Percentiles rank a stretch among this genome's conserved stretches.
phyloP scores from a whole-genome alignment of 2,329 filamentous ascomycete species.

The Samsoniella hepiali region DNA sequence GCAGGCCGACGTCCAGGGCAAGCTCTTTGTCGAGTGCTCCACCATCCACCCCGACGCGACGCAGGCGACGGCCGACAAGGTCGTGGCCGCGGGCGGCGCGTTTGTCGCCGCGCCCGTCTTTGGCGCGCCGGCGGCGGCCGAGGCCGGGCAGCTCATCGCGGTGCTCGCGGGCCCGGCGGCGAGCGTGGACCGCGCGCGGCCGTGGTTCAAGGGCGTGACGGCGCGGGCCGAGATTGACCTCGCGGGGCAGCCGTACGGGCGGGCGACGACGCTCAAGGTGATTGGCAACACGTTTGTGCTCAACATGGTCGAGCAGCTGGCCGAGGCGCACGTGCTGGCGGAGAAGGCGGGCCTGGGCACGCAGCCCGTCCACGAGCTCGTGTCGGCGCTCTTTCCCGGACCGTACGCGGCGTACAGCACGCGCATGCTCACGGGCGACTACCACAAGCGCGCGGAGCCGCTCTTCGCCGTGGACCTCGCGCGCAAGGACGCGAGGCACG shows the following conservation, averaged over 20 bases:
- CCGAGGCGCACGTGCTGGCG: conserved; percentile 73
- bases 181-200: conserved; percentile 61
- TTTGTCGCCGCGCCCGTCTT: conserved; percentile 74
- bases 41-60: conserved; percentile 84
- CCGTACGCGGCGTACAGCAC: conserved; percentile 71
- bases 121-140: conserved; percentile 67
- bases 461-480: conserved; percentile 80
- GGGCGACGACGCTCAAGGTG: conserved; percentile 71
- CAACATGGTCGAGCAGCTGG: conserved; percentile 75
- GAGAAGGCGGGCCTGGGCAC: conserved; percentile 76
- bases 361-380: conserved; percentile 65
- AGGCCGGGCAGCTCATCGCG: conserved; percentile 66
- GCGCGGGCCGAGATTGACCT: conserved; percentile 68
- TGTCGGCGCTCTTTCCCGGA: conserved; percentile 72
- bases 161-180: conserved; percentile 65
- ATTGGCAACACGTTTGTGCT: conserved; percentile 85
- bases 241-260: conserved; percentile 63
- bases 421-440: conserved; percentile 72
- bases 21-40: conserved; percentile 83
- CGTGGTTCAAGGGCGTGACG: conserved; percentile 71
- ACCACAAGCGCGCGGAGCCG: conserved; percentile 72
- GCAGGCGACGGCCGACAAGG: conserved; percentile 57
- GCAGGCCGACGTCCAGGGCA: conserved; percentile 55
- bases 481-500: conserved; percentile 77
- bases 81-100: conserved; percentile 58